Evolutionary conservation across 1,284 basidiomycete genomes (phyloP).

Genomic region (Trichosporon asahii): DNA sequence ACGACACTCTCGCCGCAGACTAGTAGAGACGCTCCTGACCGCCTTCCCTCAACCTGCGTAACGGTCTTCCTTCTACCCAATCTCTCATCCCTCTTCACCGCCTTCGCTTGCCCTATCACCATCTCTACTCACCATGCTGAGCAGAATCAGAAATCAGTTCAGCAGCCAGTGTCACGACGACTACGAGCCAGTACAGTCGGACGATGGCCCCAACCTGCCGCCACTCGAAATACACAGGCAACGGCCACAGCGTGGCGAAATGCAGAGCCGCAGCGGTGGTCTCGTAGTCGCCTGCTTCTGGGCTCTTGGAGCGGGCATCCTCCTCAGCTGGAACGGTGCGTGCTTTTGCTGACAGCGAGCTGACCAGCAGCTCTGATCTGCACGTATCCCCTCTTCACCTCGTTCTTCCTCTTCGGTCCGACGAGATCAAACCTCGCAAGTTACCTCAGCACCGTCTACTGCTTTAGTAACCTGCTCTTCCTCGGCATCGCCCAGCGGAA

Average conservation of each 20-base stretch:
- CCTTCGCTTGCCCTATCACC: background rate
- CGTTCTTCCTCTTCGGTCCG: conserved; percentile 36
- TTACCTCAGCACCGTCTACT: conserved; percentile 44
- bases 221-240: conserved; percentile 7
- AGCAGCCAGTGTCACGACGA: background rate
- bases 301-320: conserved; percentile 48
- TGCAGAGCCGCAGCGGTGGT: background rate
- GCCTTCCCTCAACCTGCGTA: background rate
- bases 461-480: conserved; percentile 49
- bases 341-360: background rate
- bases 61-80: background rate
- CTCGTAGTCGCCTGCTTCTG: conserved; percentile 36
- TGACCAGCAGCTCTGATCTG: conserved; percentile 44
- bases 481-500: conserved; percentile 47
- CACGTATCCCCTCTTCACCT: conserved; percentile 43
- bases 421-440: conserved; percentile 39
- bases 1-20: background rate
- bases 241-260: background rate
- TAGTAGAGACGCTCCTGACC: background rate
- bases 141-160: background rate
- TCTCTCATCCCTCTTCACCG: background rate
- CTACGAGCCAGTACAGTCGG: background rate
- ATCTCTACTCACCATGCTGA: background rate
- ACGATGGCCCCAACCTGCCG: conserved; percentile 2
- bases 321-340: conserved; percentile 51